A percentile compares a stretch with the other conserved stretches of the same genome.
Conservation (phyloP, 306 rosid species). For the Prunus campanulata region DNA sequence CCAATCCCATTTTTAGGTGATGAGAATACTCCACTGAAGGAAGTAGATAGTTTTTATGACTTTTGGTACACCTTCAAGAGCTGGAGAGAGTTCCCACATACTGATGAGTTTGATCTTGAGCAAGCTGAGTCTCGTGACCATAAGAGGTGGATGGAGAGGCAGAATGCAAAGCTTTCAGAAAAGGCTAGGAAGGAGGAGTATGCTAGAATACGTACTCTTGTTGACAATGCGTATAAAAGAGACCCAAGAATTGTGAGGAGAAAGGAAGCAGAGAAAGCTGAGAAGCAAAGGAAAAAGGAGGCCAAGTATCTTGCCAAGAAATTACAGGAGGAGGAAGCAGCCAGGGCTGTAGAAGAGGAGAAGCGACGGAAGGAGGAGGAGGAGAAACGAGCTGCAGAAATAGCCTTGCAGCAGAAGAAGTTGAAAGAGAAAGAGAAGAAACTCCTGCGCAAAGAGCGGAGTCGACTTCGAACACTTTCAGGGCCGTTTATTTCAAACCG, state of each 20-base stretch:
- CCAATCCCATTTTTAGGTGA: conserved; percentile 86
- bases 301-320: conserved; percentile 78
- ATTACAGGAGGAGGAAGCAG: conserved; percentile 89
- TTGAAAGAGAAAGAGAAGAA: conserved; percentile 91
- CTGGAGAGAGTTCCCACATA: conserved; percentile 99
- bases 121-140: conserved; percentile 98
- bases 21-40: conserved; percentile 57
- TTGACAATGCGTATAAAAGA: conserved; percentile 90
- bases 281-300: conserved; percentile 86
- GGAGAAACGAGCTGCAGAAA: conserved; percentile 76
- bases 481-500: conserved; percentile 50
- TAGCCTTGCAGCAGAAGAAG: conserved; percentile 78
- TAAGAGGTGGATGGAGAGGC: conserved; percentile 99
- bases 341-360: conserved; percentile 86
- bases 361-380: conserved; percentile 67
- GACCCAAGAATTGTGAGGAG: conserved; percentile 88
- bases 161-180: conserved; percentile 84
- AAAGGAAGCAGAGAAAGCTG: conserved; percentile 83
- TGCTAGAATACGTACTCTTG: conserved; percentile 79
- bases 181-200: conserved; percentile 95
- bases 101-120: conserved; percentile 93
- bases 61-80: conserved; percentile 94
- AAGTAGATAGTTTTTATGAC: conserved; percentile 77
- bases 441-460: conserved; percentile 85
- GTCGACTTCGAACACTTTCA: conserved; percentile 74